Conservation (phyloP, 345 rosid species). For the Eucalyptus leucophloia region DNA sequence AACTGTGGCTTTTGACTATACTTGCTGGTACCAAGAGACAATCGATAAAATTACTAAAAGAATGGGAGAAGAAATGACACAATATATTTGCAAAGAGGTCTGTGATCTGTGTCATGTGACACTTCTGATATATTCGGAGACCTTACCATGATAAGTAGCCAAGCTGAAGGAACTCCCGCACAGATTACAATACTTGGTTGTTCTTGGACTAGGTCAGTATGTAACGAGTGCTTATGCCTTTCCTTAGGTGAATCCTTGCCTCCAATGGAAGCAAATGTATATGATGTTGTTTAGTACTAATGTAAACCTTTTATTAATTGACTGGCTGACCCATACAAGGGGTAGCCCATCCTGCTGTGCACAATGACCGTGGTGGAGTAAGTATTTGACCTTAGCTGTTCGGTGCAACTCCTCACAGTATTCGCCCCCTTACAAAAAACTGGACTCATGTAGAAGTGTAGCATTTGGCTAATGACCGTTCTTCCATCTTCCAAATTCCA, state of each 20-base stretch:
- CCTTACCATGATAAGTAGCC: neutral
- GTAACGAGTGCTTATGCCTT: neutral
- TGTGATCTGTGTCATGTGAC: neutral
- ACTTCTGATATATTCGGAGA: neutral
- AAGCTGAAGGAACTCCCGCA: neutral
- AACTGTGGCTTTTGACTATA: neutral
- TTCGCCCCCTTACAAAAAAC: neutral
- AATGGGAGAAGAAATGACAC: slow-evolving; percentile 98
- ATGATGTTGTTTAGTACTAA: neutral
- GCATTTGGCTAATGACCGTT: neutral
- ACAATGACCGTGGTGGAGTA: neutral
- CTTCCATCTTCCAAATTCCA: neutral
- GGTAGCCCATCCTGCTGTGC: neutral
- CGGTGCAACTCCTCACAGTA: neutral
- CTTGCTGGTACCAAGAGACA: slow-evolving; percentile 65
- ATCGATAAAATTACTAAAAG: slow-evolving; percentile 66
- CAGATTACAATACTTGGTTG: neutral
- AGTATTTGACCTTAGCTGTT: neutral
- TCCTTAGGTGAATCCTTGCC: neutral
- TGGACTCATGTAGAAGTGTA: neutral
- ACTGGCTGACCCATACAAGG: neutral
- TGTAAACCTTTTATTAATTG: neutral
- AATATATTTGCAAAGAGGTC: slow-evolving; percentile 86
- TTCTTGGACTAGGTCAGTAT: neutral
- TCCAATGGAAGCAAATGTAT: neutral